Evolutionary conservation across 768 basidiomycete genomes (phyloP), one percentile per base, ranked within the genome.

Genomic region (Daedaleopsis nitida): DNA sequence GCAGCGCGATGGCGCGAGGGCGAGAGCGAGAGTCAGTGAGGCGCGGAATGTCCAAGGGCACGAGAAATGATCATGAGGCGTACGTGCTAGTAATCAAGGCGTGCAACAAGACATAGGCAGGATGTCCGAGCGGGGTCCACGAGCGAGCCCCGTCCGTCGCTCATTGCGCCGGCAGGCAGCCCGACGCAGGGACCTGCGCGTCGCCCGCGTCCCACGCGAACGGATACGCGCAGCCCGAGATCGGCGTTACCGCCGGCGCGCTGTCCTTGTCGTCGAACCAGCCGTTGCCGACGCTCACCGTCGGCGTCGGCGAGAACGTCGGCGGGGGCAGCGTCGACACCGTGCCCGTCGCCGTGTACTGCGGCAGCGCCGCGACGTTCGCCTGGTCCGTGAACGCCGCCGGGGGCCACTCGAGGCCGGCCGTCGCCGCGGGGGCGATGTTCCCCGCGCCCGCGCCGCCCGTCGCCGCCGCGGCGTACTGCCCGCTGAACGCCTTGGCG

Each of bases 181-280:
- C 63, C 13, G 52, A 45, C 2, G 58, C 56, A 0, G 68, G 68
- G 13, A 68, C 57, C 47, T 64, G 53, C 37, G 64, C 63, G n/a
- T 35, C 32, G n/a, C 55, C 24, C 44, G 85, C 86, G 65, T 83
- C 76, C 85, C 86, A 90, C 54, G 84, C 77, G 66, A 83, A 73
- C 8, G 85, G 87, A 70, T 90, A 89, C 56, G 72, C 73, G 65
- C 89, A 91, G 12, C 86, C 87, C 48, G 76, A 70, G 44, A 90
- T 80, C 23, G 83, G 75, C 16, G 84, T 85, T 66, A 80, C 84
- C 21, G 82, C 85, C 32, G 73, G 70, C 9, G 71, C 74, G 1
- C 76, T 82, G 65, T 87, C 85, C 45, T 69, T 63, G 5, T 69
- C 34, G 64, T 86, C 76, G 39, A 77, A 76, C 88, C 88, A 89